phyloP scores from a whole-genome alignment of 1,284 basidiomycete genomes.

The Lignosus rhinocerotis region DNA sequence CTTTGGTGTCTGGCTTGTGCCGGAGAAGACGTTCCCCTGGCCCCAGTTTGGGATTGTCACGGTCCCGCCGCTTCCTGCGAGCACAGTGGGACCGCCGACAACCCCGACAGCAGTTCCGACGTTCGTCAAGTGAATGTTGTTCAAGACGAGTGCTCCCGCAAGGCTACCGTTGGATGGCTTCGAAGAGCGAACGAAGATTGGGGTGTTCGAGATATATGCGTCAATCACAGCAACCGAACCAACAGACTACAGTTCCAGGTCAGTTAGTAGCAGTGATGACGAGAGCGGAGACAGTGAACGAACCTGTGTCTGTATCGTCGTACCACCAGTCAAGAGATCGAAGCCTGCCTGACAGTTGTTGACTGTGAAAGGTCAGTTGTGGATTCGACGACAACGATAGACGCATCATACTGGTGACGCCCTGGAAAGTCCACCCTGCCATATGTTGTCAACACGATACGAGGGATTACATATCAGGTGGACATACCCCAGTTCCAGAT shows the following conservation, averaged over 20 bases:
- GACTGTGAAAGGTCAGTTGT: constrained; percentile 33
- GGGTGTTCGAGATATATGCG: constrained; percentile 50
- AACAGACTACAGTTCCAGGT: constrained; percentile 28
- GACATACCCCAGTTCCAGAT: constrained; percentile 62
- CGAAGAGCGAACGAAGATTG: constrained; percentile 40
- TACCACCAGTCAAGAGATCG: constrained; percentile 49
- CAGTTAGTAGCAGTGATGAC: background rate
- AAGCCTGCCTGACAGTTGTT: constrained; percentile 53
- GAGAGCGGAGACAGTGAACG: background rate
- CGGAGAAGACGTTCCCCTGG: constrained; percentile 68
- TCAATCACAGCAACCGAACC: constrained; percentile 65
- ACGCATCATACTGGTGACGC: constrained; percentile 40
- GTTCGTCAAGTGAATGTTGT: constrained; percentile 56
- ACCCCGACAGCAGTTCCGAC: constrained; percentile 55
- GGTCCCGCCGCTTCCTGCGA: constrained; percentile 47
- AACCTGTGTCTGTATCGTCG: constrained; percentile 28
- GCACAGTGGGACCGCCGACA: constrained; percentile 48
- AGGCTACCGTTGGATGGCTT: constrained; percentile 32
- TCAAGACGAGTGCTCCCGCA: constrained; percentile 57
- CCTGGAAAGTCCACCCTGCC: constrained; percentile 39
- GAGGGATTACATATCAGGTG: background rate
- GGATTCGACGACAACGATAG: background rate
- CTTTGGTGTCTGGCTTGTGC: constrained; percentile 39
- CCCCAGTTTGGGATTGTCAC: constrained; percentile 66
- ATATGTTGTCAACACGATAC: background rate